Percentiles rank a stretch among this genome's conserved stretches.
Conservation (phyloP, 2,329 filamentous ascomycete species). For the Xylariomycetidae sp. region DNA sequence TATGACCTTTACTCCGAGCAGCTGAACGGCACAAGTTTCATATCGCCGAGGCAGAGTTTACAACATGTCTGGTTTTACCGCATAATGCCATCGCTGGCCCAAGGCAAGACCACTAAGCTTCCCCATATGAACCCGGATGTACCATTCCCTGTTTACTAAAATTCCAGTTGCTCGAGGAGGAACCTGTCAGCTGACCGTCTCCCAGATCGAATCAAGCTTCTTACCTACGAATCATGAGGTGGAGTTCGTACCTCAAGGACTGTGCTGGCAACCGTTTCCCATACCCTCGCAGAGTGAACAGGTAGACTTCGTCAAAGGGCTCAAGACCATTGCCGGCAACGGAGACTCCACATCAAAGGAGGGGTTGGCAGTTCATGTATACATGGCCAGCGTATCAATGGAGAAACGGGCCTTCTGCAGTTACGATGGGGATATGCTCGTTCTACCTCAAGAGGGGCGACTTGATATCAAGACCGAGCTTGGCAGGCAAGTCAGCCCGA, state of each 20-base stretch:
- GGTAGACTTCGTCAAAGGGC: conserved; percentile 40
- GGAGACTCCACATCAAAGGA: conserved; percentile 45
- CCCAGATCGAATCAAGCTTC: conserved; percentile 27
- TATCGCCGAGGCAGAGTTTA: conserved; percentile 15
- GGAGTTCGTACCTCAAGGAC: conserved; percentile 32
- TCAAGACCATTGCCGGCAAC: conserved; percentile 43
- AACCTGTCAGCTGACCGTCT: not conserved
- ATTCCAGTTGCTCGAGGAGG: not conserved
- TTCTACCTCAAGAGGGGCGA: conserved; percentile 56
- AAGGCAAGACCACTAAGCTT: conserved; percentile 7
- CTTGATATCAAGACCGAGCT: conserved; percentile 63
- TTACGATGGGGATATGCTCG: conserved; percentile 59
- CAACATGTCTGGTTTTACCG: conserved; percentile 27
- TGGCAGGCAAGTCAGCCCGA: conserved; percentile 26
- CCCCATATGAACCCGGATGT: conserved; percentile 8
- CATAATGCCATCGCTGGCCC: conserved; percentile 24
- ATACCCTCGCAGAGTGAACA: conserved; percentile 21
- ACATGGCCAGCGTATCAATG: conserved; percentile 42
- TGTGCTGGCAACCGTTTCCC: conserved; percentile 34
- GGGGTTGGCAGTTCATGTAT: conserved; percentile 43
- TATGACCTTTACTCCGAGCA: conserved; percentile 26
- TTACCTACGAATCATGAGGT: conserved; percentile 33
- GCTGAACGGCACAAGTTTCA: conserved; percentile 23
- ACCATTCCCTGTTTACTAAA: not conserved
- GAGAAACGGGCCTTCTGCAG: conserved; percentile 38